These are phyloP conservation scores for Coemansia sp. DNA, from an alignment of 192 early-diverging fungal species.

Conservation along the genomic window DNA sequence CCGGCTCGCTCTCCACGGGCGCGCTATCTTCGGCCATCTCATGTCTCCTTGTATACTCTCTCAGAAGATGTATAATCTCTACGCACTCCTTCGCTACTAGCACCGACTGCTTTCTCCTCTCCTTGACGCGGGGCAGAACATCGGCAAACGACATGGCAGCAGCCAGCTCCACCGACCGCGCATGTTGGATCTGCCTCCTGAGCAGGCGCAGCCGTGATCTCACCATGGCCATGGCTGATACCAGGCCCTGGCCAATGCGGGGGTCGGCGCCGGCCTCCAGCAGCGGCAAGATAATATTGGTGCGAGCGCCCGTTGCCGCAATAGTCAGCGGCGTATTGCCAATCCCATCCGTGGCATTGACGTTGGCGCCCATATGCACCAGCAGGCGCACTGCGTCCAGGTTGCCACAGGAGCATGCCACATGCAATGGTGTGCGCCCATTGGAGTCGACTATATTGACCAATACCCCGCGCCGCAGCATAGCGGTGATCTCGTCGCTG, in stretches of 20 bases:
- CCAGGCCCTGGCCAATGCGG: slow-evolving; percentile 24
- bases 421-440: slow-evolving; percentile 44
- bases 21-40: background rate
- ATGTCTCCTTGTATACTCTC: slow-evolving; percentile 5
- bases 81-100: slow-evolving; percentile 40
- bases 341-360: slow-evolving; percentile 23
- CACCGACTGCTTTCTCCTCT: slow-evolving; percentile 18
- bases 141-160: background rate
- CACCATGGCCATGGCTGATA: slow-evolving; percentile 45
- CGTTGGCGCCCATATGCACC: slow-evolving; percentile 41
- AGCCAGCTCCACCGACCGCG: slow-evolving; percentile 11
- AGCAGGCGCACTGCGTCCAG: slow-evolving; percentile 25
- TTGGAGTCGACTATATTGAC: slow-evolving; percentile 19
- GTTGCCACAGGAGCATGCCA: slow-evolving; percentile 38
- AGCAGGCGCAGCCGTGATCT: slow-evolving; percentile 35
- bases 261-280: slow-evolving; percentile 47
- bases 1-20: background rate
- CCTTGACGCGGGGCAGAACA: slow-evolving; percentile 6
- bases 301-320: slow-evolving; percentile 31
- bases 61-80: slow-evolving; percentile 32
- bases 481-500: slow-evolving; percentile 18
- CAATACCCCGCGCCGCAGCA: slow-evolving; percentile 15
- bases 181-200: slow-evolving; percentile 25
- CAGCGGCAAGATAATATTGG: slow-evolving; percentile 25
- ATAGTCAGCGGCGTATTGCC: slow-evolving; percentile 52